Conservation (phyloP, 306 rosid genomes). For the Cicer cuneatum region DNA sequence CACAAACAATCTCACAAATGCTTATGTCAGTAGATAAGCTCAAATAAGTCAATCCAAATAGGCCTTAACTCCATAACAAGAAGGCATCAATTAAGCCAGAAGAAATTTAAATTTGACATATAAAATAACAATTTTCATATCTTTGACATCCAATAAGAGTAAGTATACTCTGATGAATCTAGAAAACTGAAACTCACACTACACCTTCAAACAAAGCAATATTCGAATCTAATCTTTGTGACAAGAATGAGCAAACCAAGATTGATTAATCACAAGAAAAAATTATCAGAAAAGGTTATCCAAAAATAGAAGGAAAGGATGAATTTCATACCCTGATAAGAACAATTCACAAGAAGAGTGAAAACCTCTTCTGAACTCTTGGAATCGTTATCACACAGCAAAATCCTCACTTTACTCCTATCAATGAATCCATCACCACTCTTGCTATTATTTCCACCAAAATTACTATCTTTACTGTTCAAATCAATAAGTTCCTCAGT, state of each 20-base stretch:
- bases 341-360: slow-evolving; percentile 84
- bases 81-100: not conserved
- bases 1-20: not conserved
- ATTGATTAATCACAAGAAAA: not conserved
- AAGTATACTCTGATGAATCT: not conserved
- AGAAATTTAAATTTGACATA: not conserved
- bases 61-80: not conserved
- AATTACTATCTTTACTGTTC: slow-evolving; percentile 20
- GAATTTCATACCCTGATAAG: slow-evolving; percentile 76
- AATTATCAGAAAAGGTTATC: not conserved
- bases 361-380: slow-evolving; percentile 77
- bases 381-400: slow-evolving; percentile 86
- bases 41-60: not conserved
- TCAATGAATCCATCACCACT: slow-evolving; percentile 81
- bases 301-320: not conserved
- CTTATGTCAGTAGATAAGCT: not conserved
- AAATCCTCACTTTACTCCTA: slow-evolving; percentile 91
- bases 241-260: not conserved
- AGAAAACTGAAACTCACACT: not conserved
- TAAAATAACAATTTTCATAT: not conserved
- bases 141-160: slow-evolving; percentile 10
- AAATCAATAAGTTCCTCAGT: slow-evolving; percentile 30
- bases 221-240: not conserved
- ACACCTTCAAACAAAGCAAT: not conserved
- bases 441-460: slow-evolving; percentile 35